Base-by-base conservation (phyloP, 2,329 filamentous ascomycete genomes). In the Talaromyces funiculosus region DNA sequence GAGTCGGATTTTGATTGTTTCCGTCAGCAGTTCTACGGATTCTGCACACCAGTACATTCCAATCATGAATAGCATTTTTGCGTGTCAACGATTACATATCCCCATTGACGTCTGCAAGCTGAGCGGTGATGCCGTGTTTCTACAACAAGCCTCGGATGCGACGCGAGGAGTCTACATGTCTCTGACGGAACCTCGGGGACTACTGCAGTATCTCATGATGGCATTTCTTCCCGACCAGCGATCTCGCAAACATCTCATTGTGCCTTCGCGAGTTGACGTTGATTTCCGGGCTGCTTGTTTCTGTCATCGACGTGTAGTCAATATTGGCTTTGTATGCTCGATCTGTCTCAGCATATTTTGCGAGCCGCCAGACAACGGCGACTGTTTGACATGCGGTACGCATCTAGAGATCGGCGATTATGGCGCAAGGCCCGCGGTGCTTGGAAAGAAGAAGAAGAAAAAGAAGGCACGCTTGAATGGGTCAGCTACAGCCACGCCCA, bases 261-360 rank as follows among this genome's bases (percentile, higher is more conserved):
- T 88, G 4, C 92, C 94, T 0, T 90, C 89, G 7, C 87, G 90
- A 38, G 89, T 92, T 60, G 87, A 89, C 47, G 92, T 99, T 45
- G 95, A 99, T 76, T 99, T 99, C 73, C 86, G 94, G 45, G 93
- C 95, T n/a, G 94, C 94, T 3, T 99, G 94, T 73, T 99, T 99
- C 78, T 99, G 94, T 73, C 94, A 99, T 76, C 84, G 93, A 55
- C 86, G 85, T 37, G 91, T 97, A 20, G 88, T 99, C 45, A 91
- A 97, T 75, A 86, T 92, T 1, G 94, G 92, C 8, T 99, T 90
- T 72, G 93, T 99, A 38, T 99, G 94, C 79, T 96, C 90, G 63
- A 92, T 99, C 67, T 99, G 94, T 71, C 80, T 99, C 47, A 96
- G 90, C 74, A 99, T 96, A 68, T 96, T 96, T 73, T 96, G 92